Evolutionary conservation across 192 early-diverging fungal genomes (phyloP), one percentile per base, ranked within the genome.

Genomic region (Linnemannia exigua): DNA sequence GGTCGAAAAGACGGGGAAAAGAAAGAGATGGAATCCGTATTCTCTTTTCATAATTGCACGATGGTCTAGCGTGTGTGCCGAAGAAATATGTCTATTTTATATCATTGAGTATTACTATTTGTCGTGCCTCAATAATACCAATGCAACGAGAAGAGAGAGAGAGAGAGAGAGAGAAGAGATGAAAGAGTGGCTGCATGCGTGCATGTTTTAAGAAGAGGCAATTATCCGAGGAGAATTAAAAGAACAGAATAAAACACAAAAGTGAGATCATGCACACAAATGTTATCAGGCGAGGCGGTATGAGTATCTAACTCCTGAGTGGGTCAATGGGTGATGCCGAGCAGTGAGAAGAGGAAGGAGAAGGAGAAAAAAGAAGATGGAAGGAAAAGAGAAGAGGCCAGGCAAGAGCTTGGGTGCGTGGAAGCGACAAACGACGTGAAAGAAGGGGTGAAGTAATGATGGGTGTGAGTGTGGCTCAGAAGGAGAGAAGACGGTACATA

Each of bases 201-300:
- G 28, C 25, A n/a, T 28, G 58, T 63, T 3, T 63, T 63, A 3
- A 63, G 14, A 5, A 63, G 52, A 58, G 28, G 58, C 58, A 63
- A 63, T 63, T 63, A 63, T 63, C 58, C 58, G 58, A 63, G 58
- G 25, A 63, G 58, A 63, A 63, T 28, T 31, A 63, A n/a, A 63
- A 5, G 9, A 31, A 31, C n/a, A n/a, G n/a, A n/a, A n/a, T n/a
- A n/a, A n/a, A n/a, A n/a, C n/a, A n/a, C n/a, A 63, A 63, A 63
- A 63, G 28, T 5, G 58, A 63, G 58, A 63, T 63, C 58, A 63
- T 63, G 58, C 58, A 63, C 58, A 15, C 11, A 33, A 14, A 63
- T 25, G 31, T 28, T 28, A 63, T 63, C 25, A 63, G 28, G 58
- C 58, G 58, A 63, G 28, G 58, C 58, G 58, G 58, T 63, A 63